phyloP scores from a whole-genome alignment of 257 asterid genomes.

The Eucommia ulmoides region DNA sequence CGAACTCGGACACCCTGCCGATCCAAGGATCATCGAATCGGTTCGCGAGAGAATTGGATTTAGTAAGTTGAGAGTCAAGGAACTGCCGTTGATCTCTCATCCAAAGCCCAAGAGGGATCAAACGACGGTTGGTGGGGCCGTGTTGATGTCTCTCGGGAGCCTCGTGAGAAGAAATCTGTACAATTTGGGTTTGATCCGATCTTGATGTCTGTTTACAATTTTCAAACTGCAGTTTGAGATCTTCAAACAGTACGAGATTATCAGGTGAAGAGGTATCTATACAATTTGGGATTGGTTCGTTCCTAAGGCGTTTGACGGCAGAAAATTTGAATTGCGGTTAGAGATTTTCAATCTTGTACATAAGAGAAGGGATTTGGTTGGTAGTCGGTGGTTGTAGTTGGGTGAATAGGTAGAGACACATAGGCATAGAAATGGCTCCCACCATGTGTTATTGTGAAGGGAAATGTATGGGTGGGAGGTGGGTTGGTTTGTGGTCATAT shows the following conservation, averaged over 20 bases:
- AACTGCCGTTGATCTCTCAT: constrained; percentile 41
- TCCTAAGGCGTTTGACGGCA: constrained; percentile 11
- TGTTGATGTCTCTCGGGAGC: constrained; percentile 77
- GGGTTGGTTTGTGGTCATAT: constrained; percentile 6
- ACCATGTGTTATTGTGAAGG: neutral
- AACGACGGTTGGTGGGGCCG: constrained; percentile 48
- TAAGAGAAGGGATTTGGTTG: constrained; percentile 26
- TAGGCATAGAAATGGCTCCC: constrained; percentile 6
- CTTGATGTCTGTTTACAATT: constrained; percentile 27
- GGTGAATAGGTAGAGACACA: neutral
- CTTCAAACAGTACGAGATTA: no score
- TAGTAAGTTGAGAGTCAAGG: constrained; percentile 62
- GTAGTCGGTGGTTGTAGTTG: constrained; percentile 22
- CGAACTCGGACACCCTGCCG: constrained; percentile 50
- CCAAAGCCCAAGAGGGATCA: constrained; percentile 33
- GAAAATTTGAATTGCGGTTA: neutral
- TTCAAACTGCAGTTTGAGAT: constrained; percentile 5
- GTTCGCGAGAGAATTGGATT: constrained; percentile 63
- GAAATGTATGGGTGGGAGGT: neutral
- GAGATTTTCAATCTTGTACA: constrained; percentile 24
- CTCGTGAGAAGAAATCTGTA: constrained; percentile 68
- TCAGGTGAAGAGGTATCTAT: no score
- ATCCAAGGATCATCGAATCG: constrained; percentile 41
- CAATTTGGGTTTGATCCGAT: constrained; percentile 75
- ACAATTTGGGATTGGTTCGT: constrained; percentile 22